phyloP scores from a whole-genome alignment of 305 asterid species.

The Solanum chacoense region DNA sequence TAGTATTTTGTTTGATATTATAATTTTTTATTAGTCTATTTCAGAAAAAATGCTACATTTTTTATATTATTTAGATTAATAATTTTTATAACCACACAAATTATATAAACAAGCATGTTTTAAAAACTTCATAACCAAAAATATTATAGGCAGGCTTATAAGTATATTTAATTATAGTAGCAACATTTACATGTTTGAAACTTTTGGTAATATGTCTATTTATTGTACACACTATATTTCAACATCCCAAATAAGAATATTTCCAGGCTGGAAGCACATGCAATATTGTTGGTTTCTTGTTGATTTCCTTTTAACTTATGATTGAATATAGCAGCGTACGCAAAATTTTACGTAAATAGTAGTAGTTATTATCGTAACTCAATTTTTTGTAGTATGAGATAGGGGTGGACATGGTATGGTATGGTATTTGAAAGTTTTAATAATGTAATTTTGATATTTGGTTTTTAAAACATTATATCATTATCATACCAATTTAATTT shows the following conservation, averaged over 20 bases:
- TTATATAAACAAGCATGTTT: not conserved
- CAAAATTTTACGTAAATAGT: not conserved
- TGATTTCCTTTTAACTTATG: not conserved
- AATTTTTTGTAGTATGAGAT: not conserved
- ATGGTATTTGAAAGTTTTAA: not conserved
- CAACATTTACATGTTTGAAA: not conserved
- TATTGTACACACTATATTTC: not conserved
- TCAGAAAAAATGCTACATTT: fast-evolving
- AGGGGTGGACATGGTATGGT: too few species aligned
- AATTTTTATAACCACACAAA: not conserved
- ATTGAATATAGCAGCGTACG: not conserved
- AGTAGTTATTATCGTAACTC: not conserved
- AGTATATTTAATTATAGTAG: not conserved
- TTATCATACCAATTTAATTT: too few species aligned
- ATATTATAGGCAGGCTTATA: not conserved
- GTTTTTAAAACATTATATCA: too few species aligned
- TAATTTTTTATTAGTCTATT: too few species aligned
- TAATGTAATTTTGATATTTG: too few species aligned
- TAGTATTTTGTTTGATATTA: too few species aligned
- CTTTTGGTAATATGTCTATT: not conserved
- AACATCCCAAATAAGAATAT: not conserved
- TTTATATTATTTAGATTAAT: too few species aligned
- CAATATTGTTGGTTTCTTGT: not conserved
- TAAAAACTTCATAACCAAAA: not conserved
- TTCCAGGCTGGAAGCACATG: not conserved